Evolutionary conservation across 805 yeast species (phyloP).

Genomic region (Kluyveromyces wickerhamii): DNA sequence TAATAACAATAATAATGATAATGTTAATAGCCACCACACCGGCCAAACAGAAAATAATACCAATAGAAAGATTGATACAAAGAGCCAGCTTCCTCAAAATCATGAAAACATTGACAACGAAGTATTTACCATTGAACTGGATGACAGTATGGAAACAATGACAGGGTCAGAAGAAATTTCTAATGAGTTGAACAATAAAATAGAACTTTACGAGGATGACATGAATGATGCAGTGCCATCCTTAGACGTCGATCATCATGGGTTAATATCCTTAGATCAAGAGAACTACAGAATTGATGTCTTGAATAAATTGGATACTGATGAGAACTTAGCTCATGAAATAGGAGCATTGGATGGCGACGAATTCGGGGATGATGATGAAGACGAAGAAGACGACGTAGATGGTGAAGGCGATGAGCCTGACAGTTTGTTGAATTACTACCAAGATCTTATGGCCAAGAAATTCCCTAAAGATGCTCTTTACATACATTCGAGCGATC

Average conservation of each 20-base stretch:
- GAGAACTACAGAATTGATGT: slow-evolving; percentile 4
- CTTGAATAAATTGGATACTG: slow-evolving; percentile 1
- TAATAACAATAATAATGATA: neutral
- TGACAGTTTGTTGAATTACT: slow-evolving; percentile 6
- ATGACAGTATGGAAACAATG: slow-evolving; percentile 5
- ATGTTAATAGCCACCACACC: neutral
- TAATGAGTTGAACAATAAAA: slow-evolving; percentile 1
- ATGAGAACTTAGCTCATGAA: slow-evolving; percentile 5
- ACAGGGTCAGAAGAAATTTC: slow-evolving; percentile 4
- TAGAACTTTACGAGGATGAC: slow-evolving; percentile 1
- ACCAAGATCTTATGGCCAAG: slow-evolving; percentile 3
- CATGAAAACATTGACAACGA: slow-evolving; percentile 3
- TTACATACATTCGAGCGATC: slow-evolving; percentile 2
- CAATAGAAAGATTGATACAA: neutral
- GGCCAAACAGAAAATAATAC: neutral
- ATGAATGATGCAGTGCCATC: neutral
- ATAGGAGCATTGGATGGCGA: neutral
- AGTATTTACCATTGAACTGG: slow-evolving; percentile 5
- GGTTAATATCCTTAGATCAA: neutral
- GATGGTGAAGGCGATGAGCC: too few species aligned
- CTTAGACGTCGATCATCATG: neutral
- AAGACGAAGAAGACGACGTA: slow-evolving; percentile 3
- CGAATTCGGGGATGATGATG: slow-evolving; percentile 1
- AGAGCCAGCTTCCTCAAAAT: neutral
- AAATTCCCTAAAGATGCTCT: neutral